Evolutionary conservation across 768 basidiomycete species (phyloP).

Genomic region (Cystofilobasidium ferigula): DNA sequence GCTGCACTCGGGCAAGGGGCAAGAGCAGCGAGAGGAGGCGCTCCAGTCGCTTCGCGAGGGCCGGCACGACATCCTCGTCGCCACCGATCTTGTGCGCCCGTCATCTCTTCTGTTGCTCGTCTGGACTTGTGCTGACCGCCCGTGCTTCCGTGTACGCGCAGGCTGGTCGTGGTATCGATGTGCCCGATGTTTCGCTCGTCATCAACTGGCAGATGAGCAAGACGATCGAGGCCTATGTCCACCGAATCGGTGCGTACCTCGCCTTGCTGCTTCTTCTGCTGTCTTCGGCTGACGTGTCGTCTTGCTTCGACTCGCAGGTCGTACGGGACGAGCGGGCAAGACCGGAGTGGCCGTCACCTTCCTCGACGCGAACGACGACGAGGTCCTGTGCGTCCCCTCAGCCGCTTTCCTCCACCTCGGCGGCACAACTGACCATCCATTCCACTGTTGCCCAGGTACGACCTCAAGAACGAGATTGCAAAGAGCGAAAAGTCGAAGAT

Average conservation of each 20-base stretch:
- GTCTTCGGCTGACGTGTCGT: conserved; percentile 1
- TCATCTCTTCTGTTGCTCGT: background rate
- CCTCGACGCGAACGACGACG: conserved; percentile 88
- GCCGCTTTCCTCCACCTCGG: conserved; percentile 25
- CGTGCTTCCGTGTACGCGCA: background rate
- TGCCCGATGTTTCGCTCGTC: conserved; percentile 87
- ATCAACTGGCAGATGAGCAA: conserved; percentile 97
- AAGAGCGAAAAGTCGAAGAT: conserved; percentile 91
- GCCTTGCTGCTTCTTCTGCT: background rate
- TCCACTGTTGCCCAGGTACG: conserved; percentile 55
- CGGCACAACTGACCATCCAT: background rate
- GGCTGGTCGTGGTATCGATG: conserved; percentile 97
- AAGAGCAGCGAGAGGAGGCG: conserved; percentile 91
- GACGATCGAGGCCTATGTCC: conserved; percentile 93
- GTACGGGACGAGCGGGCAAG: conserved; percentile 97
- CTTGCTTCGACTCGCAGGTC: conserved; percentile 45
- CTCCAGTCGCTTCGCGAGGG: conserved; percentile 75
- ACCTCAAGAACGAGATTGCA: conserved; percentile 91
- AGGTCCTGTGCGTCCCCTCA: conserved; percentile 61
- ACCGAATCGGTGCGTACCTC: conserved; percentile 70
- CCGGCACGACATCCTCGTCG: conserved; percentile 78
- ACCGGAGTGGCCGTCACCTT: conserved; percentile 88
- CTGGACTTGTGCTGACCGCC: background rate
- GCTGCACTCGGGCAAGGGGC: conserved; percentile 92
- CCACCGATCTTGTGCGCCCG: conserved; percentile 60